Base-by-base conservation (phyloP, 2,329 filamentous ascomycete species). In the Scedosporium dehoogii region DNA sequence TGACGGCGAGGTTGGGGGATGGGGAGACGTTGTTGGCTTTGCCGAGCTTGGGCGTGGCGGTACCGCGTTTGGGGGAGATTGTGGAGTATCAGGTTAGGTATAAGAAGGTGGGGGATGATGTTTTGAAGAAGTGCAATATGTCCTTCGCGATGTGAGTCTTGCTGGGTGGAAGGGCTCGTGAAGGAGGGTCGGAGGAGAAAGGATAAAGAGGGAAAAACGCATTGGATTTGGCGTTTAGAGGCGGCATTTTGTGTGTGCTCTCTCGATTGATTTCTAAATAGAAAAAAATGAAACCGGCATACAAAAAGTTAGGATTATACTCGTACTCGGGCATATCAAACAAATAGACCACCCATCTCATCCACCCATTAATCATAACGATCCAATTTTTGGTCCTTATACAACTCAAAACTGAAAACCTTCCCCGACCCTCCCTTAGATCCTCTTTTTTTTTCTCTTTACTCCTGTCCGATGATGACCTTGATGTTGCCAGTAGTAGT, bases 61-160 rank as follows among this genome's bases (percentile, higher is more conserved):
- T 82, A 6, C 80, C 80, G 0, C 75, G 76, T 0, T 64, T 82
- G 23, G 75, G 79, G 53, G 67, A 78, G 29, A 82, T 79, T 79
- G 67, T 84, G 6, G 68, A 73, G 59, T 84, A 77, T 62, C 77
- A 83, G 64, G 71, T 79, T 2, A 72, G 80, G 60, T 85, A 83
- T 65, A 78, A 76, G 63, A 78, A 78, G 64, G 74, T 81, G 1
- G 81, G 84, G 63, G 29, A 38, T 2, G 27, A 18, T 41, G 56
- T 58, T 42, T 55, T 55, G 51, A 23, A 12, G 7, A 55, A 55
- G 51, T 55, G 51, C 29, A 27, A 55, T 23, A 55, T 55, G 23
- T n/a, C 51, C 51, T 23, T 12, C 12, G n/a, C 12, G 33, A 10
- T 55, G 6, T 23, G 21, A 27, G 23, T 27, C 7, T 48, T 48